Evolutionary conservation across 73 alveolate species (phyloP).

Genomic region (Diophrys sp.): DNA sequence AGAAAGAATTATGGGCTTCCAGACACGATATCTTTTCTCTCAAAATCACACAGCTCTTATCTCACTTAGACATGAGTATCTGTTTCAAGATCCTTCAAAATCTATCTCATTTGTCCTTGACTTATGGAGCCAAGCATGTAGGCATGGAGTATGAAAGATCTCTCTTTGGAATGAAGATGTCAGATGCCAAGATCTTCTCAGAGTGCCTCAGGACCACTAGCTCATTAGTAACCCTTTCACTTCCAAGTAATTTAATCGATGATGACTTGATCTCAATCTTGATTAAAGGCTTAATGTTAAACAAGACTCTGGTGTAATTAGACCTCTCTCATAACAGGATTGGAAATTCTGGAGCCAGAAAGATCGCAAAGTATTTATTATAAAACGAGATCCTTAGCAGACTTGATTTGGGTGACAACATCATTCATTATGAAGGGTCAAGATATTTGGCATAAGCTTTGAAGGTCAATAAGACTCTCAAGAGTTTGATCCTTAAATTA

Average conservation of each 20-base stretch:
- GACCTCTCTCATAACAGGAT: conserved; percentile 80
- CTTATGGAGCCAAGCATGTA: conserved; percentile 77
- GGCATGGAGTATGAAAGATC: conserved; percentile 80
- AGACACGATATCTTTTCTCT: conserved; percentile 68
- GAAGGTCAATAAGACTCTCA: conserved; percentile 65
- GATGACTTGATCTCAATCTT: conserved; percentile 62
- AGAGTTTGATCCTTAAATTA: conserved; percentile 56
- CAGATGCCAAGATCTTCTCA: conserved; percentile 70
- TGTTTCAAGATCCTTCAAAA: conserved; percentile 67
- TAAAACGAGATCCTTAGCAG: conserved; percentile 63
- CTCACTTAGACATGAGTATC: conserved; percentile 76
- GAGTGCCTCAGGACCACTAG: conserved; percentile 68
- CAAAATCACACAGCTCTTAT: conserved; percentile 65
- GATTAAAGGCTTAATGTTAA: conserved; percentile 44
- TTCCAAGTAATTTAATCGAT: conserved; percentile 75
- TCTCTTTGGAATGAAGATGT: conserved; percentile 79
- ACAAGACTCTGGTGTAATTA: conserved; percentile 65
- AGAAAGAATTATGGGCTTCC: conserved; percentile 63
- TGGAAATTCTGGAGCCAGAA: conserved; percentile 76
- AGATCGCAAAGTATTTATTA: conserved; percentile 73
- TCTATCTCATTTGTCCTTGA: conserved; percentile 59
- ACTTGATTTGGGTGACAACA: conserved; percentile 71
- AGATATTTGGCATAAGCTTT: conserved; percentile 78
- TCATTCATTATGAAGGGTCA: conserved; percentile 83
- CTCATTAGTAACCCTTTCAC: conserved; percentile 45